Percentiles rank a stretch among this genome's conserved stretches.
Conservation (phyloP, 164 flowering plant species). For the Stephania cephalantha region DNA sequence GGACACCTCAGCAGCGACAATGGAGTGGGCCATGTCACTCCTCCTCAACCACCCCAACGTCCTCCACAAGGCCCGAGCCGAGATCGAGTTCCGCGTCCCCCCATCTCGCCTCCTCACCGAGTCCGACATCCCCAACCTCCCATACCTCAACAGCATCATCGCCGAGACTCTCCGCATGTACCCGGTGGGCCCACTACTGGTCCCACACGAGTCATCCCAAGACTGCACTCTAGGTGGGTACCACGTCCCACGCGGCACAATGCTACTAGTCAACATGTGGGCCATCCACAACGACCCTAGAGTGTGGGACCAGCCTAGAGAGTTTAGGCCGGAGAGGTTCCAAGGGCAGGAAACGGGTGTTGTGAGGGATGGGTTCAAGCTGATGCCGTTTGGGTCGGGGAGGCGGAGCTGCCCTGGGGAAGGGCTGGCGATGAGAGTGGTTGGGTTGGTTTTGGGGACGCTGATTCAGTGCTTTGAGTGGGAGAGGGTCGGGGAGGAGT, state of each 20-base stretch:
- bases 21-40: conserved; percentile 25
- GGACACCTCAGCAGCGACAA: not conserved
- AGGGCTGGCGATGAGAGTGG: conserved; percentile 1
- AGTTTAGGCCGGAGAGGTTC: conserved; percentile 40
- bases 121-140: conserved; percentile 23
- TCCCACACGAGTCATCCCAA: conserved; percentile 29
- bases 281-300: conserved; percentile 31
- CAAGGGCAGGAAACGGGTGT: not conserved
- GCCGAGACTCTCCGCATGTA: conserved; percentile 24
- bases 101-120: conserved; percentile 21
- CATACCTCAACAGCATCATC: conserved; percentile 25
- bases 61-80: conserved; percentile 19
- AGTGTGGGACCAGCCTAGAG: conserved; percentile 25
- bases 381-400: conserved; percentile 15
- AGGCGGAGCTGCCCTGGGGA: conserved; percentile 15
- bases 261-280: conserved; percentile 28
- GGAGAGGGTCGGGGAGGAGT: conserved; percentile 11
- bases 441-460: conserved; percentile 7
- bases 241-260: conserved; percentile 18
- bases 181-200: conserved; percentile 22
- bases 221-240: conserved; percentile 25
- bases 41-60: conserved; percentile 25
- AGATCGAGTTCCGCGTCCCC: conserved; percentile 20
- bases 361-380: conserved; percentile 1
- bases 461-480: conserved; percentile 19